Evolutionary conservation across 2,329 filamentous ascomycete genomes (phyloP).

Genomic region (Aspergillus costaricaensis): DNA sequence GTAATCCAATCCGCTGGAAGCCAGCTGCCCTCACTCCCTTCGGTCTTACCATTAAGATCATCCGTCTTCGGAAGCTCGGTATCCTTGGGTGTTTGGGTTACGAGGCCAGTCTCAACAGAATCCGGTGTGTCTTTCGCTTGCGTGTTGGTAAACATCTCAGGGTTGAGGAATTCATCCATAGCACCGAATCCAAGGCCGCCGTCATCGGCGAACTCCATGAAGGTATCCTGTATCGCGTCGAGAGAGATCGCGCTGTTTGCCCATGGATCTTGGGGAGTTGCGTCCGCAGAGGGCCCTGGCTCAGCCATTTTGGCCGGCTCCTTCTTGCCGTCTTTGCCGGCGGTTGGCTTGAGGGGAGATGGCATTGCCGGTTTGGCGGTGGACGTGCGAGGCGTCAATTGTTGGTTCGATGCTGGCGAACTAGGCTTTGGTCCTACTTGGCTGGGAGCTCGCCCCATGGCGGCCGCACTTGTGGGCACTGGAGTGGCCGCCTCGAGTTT

Average conservation of each 20-base stretch:
- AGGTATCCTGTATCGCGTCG: conserved; percentile 41
- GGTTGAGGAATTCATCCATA: conserved; percentile 41
- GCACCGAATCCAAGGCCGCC: conserved; percentile 35
- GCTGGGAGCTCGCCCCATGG: conserved; percentile 37
- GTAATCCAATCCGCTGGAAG: conserved; percentile 37
- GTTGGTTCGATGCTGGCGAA: conserved; percentile 38
- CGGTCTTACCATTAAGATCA: conserved; percentile 33
- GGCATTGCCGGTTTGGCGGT: conserved; percentile 25
- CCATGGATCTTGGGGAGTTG: conserved; percentile 37
- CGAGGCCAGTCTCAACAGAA: conserved; percentile 37
- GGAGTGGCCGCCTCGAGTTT: conserved; percentile 34
- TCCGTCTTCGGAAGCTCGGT: conserved; percentile 36
- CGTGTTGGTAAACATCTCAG: conserved; percentile 37
- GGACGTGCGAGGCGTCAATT: conserved; percentile 34
- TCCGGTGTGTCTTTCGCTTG: conserved; percentile 41
- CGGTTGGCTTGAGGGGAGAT: conserved; percentile 25
- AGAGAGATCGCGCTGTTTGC: conserved; percentile 40
- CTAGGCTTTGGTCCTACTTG: conserved; percentile 36
- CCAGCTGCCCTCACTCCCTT: conserved; percentile 31
- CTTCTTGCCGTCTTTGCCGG: conserved; percentile 31
- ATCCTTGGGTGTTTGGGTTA: conserved; percentile 42
- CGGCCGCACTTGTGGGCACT: conserved; percentile 29
- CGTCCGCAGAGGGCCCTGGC: conserved; percentile 17
- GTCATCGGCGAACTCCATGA: conserved; percentile 35
- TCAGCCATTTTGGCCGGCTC: conserved; percentile 26